Evolutionary conservation across 2,329 filamentous ascomycete species (phyloP), one percentile per base, ranked within the genome.

Genomic region (Phialemoniopsis sp.): DNA sequence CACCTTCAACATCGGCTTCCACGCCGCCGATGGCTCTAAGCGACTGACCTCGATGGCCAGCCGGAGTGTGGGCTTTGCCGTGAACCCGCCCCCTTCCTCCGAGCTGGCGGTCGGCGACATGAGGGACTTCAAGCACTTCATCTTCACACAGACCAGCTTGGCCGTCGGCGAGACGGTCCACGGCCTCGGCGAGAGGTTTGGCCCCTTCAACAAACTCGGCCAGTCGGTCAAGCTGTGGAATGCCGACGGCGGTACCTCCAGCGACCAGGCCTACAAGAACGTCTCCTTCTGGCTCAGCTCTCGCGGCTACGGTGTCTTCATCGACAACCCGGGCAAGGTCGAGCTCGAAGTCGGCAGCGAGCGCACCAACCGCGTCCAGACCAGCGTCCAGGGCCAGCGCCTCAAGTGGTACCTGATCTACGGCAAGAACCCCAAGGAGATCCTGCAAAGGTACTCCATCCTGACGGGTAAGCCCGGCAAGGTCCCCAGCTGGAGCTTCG

Each of bases 401-500:
- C 56, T 89, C 37, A 85, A 86, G 60, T 87, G 83, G 69, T 87
- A 84, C 56, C 67, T 89, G 44, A 85, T 89, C 41, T 79, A 86
- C 49, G 85, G 85, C 0, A 75, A 77, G 1, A 78, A 76, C 0
- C 85, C 85, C 0, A 87, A 87, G 59, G 83, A 89, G 35, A 77
- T 89, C 2, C 63, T 89, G 13, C 69, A 70, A 29, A 74, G 76
- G 46, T 89, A 89, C 56, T 77, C 82, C 0, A 64, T 73, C 16
- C 66, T 89, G 29, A 88, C 83, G 0, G 85, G 85, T 2, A 72
- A 72, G 34, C 75, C 85, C 0, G 74, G 71, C 29, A 72, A 72
- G 40, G 75, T 87, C 3, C 86, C 85, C 1, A 73, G 75, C 19
- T 89, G 85, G 86, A 87, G 81, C 46, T 89, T 81, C 46, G 85